Base-by-base conservation (phyloP, 306 rosid genomes). In the Prunus armeniaca region DNA sequence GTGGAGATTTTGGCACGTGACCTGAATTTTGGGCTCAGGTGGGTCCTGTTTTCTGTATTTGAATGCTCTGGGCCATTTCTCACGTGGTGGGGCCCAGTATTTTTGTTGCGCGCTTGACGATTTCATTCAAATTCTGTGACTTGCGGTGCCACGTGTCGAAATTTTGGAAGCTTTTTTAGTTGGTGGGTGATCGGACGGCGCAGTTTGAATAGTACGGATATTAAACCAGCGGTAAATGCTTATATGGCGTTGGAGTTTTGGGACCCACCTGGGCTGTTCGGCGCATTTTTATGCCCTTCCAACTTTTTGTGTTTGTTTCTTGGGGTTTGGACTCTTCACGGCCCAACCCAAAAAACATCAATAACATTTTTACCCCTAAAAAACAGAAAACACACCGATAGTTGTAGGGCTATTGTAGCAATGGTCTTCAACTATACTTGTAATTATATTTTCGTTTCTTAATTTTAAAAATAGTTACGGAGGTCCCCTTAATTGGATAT, bases 81-180 rank as follows among this genome's bases (percentile, higher is more conserved):
- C 95, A 95, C 95, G 66, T 90, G 98, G 93, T 84, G 88, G 92
- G 98, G 85, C 46, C 91, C 60, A 46, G 63, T 30, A 10, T 65
- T 78, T 46, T 45, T 47, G 80, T 90, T 90, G 89, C 91, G 97
- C 98, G 98, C 96, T 91, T 84, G 91, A 81, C 87, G 75, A 78
- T 84, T 10, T 30, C 82, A 86, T 94, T 90, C 95, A 91, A 94
- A 93, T 79, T 72, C 57, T 73, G 27, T 55, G 76, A 57, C 25
- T 41, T 6, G 56, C 8, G 19, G 3, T 4, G 84, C 81, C 89
- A 86, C 89, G 88, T 82, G 91, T 72, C 79, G 12, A 0, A 9
- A 51, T 64, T 30, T 4, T 12, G 14, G 50, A 69, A 22, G 24
- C 41, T 6, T 1, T 1, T 60, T 1, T 3, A 1, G 18, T 52